Base-by-base conservation (phyloP, 306 rosid genomes). In the Dalbergia oliveri region DNA sequence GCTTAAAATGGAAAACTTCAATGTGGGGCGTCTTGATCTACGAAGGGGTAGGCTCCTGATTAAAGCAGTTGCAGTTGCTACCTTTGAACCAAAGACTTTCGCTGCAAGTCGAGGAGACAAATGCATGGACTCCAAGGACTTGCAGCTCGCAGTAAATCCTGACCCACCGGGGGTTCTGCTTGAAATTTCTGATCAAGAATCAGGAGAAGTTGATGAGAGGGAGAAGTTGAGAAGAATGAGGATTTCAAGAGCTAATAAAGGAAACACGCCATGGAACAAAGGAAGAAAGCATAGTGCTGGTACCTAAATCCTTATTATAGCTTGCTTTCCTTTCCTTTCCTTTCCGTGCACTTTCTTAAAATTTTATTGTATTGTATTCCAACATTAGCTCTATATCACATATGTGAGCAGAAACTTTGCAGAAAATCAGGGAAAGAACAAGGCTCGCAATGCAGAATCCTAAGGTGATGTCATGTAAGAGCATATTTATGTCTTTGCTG, bases 401-500 rank as follows among this genome's bases (percentile, higher is more conserved):
- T 53, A 21, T 76, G 11, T 81, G 65, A 81, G 84, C 94, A 93
- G 98, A 96, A 83, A 96, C 99, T 77, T 83, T 89, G 84, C 91
- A 33, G 75, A 87, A 86, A 87, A 96, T 96, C 85, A 89, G 35
- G 88, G 97, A 96, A 86, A 88, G 97, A 87, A 96, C 99, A 84
- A 86, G 86, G 87, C 87, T 93, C 58, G 98, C 99, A 9, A 96
- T 96, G 98, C 98, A 93, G 98, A 81, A 89, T 90, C 98, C 99
- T 90, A 96, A 96, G 99, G 99, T 96, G 98, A 96, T 89, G 98
- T 93, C 99, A 88, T 91, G 98, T 91, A 96, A 96, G 97, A 89
- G 84, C 88, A 65, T 83, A 44, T 86, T 82, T 77, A 87, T 76
- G 76, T 82, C 85, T 86, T 84, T 76, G 53, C 65, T 69, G 59